Evolutionary conservation across 1,284 basidiomycete genomes (phyloP), one percentile per base, ranked within the genome.

Genomic region (Ustilago crameri): DNA sequence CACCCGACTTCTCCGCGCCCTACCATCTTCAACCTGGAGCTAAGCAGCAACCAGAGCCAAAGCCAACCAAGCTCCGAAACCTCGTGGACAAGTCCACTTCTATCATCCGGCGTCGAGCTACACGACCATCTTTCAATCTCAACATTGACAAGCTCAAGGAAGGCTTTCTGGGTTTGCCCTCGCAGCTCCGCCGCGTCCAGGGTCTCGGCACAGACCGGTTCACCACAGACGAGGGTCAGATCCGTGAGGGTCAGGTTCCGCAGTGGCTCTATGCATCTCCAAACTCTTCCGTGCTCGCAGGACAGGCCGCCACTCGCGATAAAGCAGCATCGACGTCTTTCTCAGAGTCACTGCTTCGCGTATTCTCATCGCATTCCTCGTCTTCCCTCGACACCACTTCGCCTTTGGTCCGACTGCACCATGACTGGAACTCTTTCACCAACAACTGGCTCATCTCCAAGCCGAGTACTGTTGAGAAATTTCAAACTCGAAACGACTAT

Each of bases 381-480:
- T 7, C 30, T 12, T 0, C 10, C n/a, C 17, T 17, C 15, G 2
- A 32, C 26, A 0, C 12, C 14, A 2, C 23, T 10, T 23, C 49
- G 18, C 41, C 53, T 3, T 35, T 30, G 23, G 54, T 74, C 8
- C 71, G 65, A 17, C 43, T 76, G 26, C 76, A 78, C 38, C 74
- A 78, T 58, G 71, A 78, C 57, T 76, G 76, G 76, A 64, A 67
- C 27, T 23, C 60, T 9, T 74, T 66, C 57, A 62, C 38, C 14
- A 54, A 64, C 43, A 67, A 61, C 32, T 71, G 66, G 65, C 54
- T 65, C 12, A 42, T 64, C 24, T 51, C 56, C 1, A 20, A 47
- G 5, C 48, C 63, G 3, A 5, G 24, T n/a, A 68, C 48, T 17
- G 30, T 32, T 0, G 46, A 43, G 3, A 49, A 64, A 22, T 44